Conservation (phyloP, 1,284 basidiomycete genomes). For the Cutaneotrichosporon sp. region DNA sequence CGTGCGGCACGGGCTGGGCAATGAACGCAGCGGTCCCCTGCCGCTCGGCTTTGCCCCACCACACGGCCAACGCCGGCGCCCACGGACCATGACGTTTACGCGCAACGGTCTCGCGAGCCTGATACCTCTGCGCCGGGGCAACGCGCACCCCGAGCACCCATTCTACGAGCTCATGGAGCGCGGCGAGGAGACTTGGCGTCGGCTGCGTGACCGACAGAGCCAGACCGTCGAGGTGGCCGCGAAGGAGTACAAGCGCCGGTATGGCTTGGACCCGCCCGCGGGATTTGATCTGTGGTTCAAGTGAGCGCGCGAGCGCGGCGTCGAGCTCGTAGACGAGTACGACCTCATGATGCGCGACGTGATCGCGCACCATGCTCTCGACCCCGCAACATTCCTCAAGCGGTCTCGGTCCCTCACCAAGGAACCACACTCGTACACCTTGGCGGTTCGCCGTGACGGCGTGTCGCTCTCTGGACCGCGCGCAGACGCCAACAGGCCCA, state of each 20-base stretch:
- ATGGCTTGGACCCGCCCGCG: conserved; percentile 48
- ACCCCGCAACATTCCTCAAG: conserved; percentile 35
- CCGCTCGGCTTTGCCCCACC: conserved; percentile 37
- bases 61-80: conserved; percentile 30
- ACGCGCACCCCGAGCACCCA: conserved; percentile 32
- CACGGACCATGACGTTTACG: conserved; percentile 18
- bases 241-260: conserved; percentile 56
- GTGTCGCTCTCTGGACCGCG: conserved; percentile 32
- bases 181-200: conserved; percentile 39
- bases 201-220: conserved; percentile 48
- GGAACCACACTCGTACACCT: conserved; percentile 35
- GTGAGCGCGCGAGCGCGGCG: conserved; percentile 64
- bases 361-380: conserved; percentile 42
- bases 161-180: conserved; percentile 47
- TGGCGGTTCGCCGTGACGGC: conserved; percentile 26
- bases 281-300: conserved; percentile 50
- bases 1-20: conserved; percentile 44
- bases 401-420: conserved; percentile 16
- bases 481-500: conserved; percentile 27
- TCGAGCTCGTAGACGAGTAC: conserved; percentile 71
- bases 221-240: conserved; percentile 55
- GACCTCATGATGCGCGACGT: conserved; percentile 46
- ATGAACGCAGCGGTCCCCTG: conserved; percentile 30
- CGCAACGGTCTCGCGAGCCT: conserved; percentile 15
- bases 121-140: conserved; percentile 7